phyloP scores from a whole-genome alignment of 805 yeast species.

The Ogataea ganodermae region DNA sequence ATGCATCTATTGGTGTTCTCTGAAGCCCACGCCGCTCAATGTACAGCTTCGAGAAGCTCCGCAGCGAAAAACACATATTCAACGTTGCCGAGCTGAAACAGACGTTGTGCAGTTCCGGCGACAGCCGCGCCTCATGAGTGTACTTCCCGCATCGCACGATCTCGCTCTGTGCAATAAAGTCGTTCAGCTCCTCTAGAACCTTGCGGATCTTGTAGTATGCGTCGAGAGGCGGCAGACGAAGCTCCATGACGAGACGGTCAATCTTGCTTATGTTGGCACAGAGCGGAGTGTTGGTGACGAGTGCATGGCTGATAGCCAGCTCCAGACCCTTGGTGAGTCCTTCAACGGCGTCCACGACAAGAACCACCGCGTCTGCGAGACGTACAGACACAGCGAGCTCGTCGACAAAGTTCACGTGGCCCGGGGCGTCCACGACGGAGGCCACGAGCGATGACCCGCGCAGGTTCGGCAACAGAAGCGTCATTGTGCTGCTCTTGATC shows the following conservation, averaged over 20 bases:
- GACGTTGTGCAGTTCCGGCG: constrained; percentile 69
- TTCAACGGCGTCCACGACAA: constrained; percentile 84
- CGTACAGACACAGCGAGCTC: constrained; percentile 62
- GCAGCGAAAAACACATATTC: constrained; percentile 64
- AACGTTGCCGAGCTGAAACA: constrained; percentile 71
- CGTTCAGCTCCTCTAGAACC: constrained; percentile 65
- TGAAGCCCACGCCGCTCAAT: constrained; percentile 35
- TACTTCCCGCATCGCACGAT: constrained; percentile 26
- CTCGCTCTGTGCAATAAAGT: constrained; percentile 41
- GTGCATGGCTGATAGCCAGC: constrained; percentile 51
- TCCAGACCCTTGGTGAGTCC: constrained; percentile 68
- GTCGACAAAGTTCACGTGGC: constrained; percentile 82
- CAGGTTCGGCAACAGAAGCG: constrained; percentile 58
- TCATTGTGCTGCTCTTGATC: constrained; percentile 60
- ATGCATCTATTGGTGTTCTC: constrained; percentile 37
- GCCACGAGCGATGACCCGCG: constrained; percentile 55
- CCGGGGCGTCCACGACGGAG: constrained; percentile 85
- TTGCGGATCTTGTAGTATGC: constrained; percentile 67
- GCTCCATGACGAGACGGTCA: constrained; percentile 81
- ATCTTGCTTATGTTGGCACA: constrained; percentile 73
- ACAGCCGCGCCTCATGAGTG: constrained; percentile 37
- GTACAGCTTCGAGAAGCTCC: constrained; percentile 61
- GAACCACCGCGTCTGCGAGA: constrained; percentile 62
- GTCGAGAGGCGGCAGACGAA: constrained; percentile 72
- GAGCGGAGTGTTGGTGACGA: constrained; percentile 52